Evolutionary conservation across 768 basidiomycete genomes (phyloP).

Genomic region (Rhodotorula kratochvilovae): DNA sequence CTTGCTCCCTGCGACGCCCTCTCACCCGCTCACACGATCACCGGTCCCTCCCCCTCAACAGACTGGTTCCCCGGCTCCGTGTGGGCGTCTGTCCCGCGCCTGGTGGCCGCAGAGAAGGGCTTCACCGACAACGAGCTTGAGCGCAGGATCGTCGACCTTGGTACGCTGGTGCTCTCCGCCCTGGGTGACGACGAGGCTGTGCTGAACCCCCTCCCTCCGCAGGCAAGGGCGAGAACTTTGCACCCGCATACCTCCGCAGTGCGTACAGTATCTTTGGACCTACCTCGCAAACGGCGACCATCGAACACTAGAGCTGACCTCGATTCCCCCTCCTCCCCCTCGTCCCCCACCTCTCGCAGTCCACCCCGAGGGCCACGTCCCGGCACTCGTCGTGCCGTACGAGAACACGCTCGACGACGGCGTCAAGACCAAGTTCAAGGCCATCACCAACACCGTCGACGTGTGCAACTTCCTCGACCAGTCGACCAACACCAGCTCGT

Average conservation of each 20-base stretch:
- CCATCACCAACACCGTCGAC: constrained; percentile 1
- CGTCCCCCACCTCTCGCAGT: constrained; percentile 12
- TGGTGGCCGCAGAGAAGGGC: constrained; percentile 31
- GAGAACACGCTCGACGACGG: constrained; percentile 27
- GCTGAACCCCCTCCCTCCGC: not conserved
- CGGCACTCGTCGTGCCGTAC: constrained; percentile 35
- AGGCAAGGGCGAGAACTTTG: constrained; percentile 36
- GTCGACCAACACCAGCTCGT: constrained; percentile 8
- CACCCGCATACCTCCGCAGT: constrained; percentile 31
- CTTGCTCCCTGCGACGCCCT: not conserved
- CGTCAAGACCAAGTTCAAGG: constrained; percentile 34
- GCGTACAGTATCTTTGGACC: not conserved
- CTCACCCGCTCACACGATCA: not conserved
- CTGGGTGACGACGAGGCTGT: not conserved
- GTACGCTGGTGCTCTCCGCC: not conserved
- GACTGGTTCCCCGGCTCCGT: constrained; percentile 20
- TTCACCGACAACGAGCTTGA: constrained; percentile 30
- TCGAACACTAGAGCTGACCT: too few relatives aligned
- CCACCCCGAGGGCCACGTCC: constrained; percentile 16
- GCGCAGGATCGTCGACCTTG: constrained; percentile 19
- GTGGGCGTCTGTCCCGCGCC: constrained; percentile 19
- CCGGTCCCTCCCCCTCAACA: not conserved
- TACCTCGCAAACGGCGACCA: too few relatives aligned
- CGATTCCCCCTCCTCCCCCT: not conserved
- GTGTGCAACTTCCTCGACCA: constrained; percentile 33